A percentile compares a stretch with the other conserved stretches of the same genome.
Evolutionary conservation across 148 eudicot species (phyloP).

Genomic region (Rhododendron molle): DNA sequence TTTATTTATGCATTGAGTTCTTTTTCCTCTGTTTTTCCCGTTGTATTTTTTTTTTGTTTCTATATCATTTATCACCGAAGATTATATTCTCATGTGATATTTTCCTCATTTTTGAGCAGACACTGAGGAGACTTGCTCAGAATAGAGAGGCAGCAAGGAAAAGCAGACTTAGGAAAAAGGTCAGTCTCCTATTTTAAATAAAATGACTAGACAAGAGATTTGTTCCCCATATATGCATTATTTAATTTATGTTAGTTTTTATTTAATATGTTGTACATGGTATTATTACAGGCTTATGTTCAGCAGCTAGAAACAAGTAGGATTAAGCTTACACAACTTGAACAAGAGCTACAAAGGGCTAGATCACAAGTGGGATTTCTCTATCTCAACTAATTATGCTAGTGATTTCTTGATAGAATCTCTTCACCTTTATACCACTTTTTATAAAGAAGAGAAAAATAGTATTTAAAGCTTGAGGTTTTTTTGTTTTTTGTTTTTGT

Average conservation of each 20-base stretch:
- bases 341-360: constrained; percentile 91
- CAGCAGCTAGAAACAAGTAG: constrained; percentile 96
- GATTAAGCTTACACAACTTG: constrained; percentile 81
- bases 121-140: constrained; percentile 96
- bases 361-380: constrained; percentile 65
- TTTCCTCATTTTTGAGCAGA: constrained; percentile 40
- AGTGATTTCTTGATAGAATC: background rate
- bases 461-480: background rate
- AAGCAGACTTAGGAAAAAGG: constrained; percentile 99
- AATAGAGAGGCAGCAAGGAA: constrained; percentile 99
- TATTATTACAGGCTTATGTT: constrained; percentile 81
- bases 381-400: background rate
- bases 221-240: no score
- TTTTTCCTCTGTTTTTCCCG: background rate
- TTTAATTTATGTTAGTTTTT: background rate
- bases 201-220: no score
- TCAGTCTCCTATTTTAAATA: constrained; percentile 19
- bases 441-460: background rate
- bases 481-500: background rate
- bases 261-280: background rate
- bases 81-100: background rate
- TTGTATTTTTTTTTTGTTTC: background rate
- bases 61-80: background rate
- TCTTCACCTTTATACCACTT: background rate
- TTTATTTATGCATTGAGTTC: background rate